phyloP scores from a whole-genome alignment of 305 asterid species.

The Solanum hybrid region DNA sequence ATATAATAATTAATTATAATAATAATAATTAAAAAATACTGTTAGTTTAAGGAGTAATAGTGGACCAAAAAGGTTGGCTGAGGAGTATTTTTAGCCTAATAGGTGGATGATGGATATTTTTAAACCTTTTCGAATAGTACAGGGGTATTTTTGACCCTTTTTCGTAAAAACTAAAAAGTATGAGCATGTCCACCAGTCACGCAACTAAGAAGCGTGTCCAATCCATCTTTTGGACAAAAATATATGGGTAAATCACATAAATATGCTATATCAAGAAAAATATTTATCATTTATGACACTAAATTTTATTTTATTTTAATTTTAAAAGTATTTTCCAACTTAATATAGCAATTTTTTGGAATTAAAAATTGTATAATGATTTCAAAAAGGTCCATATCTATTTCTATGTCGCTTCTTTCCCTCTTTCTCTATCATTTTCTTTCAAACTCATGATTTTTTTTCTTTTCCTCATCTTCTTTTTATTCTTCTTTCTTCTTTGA shows the following conservation, averaged over 20 bases:
- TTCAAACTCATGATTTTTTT: background rate
- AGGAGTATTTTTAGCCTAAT: no score
- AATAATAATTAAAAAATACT: no score
- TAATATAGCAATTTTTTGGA: background rate
- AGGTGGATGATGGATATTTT: no score
- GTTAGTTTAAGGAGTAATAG: no score
- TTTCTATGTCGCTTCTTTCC: background rate
- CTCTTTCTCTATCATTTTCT: background rate
- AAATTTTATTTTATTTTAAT: no score
- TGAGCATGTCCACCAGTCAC: background rate
- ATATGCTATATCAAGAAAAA: no score
- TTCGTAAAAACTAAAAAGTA: background rate
- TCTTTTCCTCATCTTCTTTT: background rate
- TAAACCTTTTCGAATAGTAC: no score
- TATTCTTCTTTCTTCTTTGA: background rate
- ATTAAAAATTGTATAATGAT: no score
- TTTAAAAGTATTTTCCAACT: background rate
- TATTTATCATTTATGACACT: background rate
- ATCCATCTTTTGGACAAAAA: background rate
- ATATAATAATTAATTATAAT: no score
- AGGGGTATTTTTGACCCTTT: no score
- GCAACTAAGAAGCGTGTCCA: background rate
- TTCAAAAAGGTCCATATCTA: background rate
- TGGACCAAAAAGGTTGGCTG: no score
- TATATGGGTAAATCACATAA: background rate